phyloP scores from a whole-genome alignment of 1,284 basidiomycete genomes.

The Kalmanozyma brasiliensis region DNA sequence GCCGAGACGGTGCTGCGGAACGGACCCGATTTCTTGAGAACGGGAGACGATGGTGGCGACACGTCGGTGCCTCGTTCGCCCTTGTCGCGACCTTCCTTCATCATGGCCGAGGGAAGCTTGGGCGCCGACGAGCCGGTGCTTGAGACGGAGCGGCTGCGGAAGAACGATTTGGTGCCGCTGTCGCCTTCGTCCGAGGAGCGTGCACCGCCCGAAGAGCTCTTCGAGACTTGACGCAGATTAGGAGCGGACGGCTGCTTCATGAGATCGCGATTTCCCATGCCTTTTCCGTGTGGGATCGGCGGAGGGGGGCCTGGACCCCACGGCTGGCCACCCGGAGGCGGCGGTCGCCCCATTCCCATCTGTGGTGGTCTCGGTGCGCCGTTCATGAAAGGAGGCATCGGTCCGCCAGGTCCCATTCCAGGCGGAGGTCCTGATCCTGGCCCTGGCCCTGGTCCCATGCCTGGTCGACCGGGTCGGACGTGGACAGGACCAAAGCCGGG shows the following conservation, averaged over 20 bases:
- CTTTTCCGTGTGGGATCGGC: conserved; percentile 14
- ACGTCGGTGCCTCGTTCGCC: conserved; percentile 34
- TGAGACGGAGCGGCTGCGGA: conserved; percentile 47
- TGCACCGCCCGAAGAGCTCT: conserved; percentile 27
- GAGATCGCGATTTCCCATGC: conserved; percentile 28
- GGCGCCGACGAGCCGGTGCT: conserved; percentile 41
- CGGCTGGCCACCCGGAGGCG: conserved; percentile 13
- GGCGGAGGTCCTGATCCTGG: conserved; percentile 16
- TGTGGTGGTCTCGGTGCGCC: conserved; percentile 32
- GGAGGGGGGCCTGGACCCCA: conserved; percentile 21
- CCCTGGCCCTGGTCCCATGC: conserved; percentile 23
- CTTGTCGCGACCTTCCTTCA: conserved; percentile 45
- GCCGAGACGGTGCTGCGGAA: conserved; percentile 73
- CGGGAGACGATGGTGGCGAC: conserved; percentile 35
- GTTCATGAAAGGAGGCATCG: conserved; percentile 36
- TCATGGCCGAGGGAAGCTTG: conserved; percentile 58
- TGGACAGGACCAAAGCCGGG: conserved; percentile 34
- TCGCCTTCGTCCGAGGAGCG: conserved; percentile 45
- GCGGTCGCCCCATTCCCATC: conserved; percentile 23
- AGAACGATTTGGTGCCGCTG: conserved; percentile 13
- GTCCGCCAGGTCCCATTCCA: conserved; percentile 34
- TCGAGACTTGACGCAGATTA: conserved; percentile 49
- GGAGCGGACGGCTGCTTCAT: conserved; percentile 52
- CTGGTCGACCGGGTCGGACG: conserved; percentile 34
- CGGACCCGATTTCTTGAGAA: conserved; percentile 33